These are phyloP conservation scores for Oryza glaberrima DNA, from an alignment of 176 grass and related monocot species.

Conservation along the genomic window DNA sequence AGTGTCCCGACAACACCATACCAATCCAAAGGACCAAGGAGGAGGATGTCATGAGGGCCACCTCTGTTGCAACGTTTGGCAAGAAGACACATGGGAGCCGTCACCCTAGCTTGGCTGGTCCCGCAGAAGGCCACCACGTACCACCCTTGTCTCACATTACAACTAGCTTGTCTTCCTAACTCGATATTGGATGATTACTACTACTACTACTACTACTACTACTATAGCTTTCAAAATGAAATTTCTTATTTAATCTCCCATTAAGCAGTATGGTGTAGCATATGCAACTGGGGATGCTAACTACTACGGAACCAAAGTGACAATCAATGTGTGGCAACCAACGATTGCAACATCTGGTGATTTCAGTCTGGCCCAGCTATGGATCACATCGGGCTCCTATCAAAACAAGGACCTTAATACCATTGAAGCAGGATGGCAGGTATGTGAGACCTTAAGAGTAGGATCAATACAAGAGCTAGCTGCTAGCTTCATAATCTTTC, in stretches of 20 bases:
- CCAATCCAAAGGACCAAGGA: constrained; percentile 67
- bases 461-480: no score
- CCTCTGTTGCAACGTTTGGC: constrained; percentile 58
- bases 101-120: constrained; percentile 7
- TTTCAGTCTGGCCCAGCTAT: constrained; percentile 86
- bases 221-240: no score
- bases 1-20: constrained; percentile 61
- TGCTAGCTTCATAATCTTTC: no score
- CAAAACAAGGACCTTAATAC: constrained; percentile 71
- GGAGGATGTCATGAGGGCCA: constrained; percentile 63
- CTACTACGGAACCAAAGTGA: constrained; percentile 83
- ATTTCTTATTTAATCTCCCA: neutral
- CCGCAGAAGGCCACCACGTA: constrained; percentile 60
- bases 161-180: no score
- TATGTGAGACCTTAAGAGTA: constrained; percentile 32
- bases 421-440: constrained; percentile 96
- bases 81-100: constrained; percentile 57
- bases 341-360: constrained; percentile 67
- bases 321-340: constrained; percentile 87
- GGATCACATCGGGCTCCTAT: constrained; percentile 81
- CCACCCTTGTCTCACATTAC: no score
- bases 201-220: no score
- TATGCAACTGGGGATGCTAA: constrained; percentile 68
- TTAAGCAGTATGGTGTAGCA: constrained; percentile 72
- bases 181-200: no score